Conservation (phyloP, 305 asterid genomes). For the Plantago coronopus region DNA sequence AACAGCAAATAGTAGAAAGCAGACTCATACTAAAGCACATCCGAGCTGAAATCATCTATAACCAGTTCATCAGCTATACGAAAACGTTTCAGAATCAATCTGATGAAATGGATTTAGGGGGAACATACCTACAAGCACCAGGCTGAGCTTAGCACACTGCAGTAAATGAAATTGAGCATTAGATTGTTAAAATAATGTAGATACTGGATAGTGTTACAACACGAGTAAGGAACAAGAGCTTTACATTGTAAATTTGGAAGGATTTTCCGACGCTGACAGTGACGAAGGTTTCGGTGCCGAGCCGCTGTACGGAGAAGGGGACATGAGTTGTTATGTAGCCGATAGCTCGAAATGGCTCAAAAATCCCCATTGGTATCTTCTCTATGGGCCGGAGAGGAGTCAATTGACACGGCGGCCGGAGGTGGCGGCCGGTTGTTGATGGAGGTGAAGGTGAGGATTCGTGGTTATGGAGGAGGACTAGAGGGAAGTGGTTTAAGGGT, state of each 20-base stretch:
- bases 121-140: constrained; percentile 78
- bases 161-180: constrained; percentile 6
- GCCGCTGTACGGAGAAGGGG: constrained; percentile 81
- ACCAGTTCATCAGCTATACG: not conserved
- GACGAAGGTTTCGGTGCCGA: constrained; percentile 87
- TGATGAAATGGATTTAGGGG: not conserved
- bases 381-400: not conserved
- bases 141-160: constrained; percentile 88
- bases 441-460: too few species aligned
- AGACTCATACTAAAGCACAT: too few species aligned
- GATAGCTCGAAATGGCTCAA: constrained; percentile 81
- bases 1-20: too few species aligned
- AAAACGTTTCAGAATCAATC: not conserved
- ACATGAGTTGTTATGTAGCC: constrained; percentile 71
- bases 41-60: too few species aligned
- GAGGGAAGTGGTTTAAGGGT: too few species aligned
- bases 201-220: not conserved
- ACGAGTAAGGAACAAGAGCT: not conserved
- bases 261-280: constrained; percentile 90
- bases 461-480: too few species aligned
- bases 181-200: constrained; percentile 12
- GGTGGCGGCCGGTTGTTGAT: too few species aligned
- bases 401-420: too few species aligned
- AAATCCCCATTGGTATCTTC: constrained; percentile 54
- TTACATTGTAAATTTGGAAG: constrained; percentile 80